phyloP scores from a whole-genome alignment of 78 protist genomes.

The Chrysochromulina parva region DNA sequence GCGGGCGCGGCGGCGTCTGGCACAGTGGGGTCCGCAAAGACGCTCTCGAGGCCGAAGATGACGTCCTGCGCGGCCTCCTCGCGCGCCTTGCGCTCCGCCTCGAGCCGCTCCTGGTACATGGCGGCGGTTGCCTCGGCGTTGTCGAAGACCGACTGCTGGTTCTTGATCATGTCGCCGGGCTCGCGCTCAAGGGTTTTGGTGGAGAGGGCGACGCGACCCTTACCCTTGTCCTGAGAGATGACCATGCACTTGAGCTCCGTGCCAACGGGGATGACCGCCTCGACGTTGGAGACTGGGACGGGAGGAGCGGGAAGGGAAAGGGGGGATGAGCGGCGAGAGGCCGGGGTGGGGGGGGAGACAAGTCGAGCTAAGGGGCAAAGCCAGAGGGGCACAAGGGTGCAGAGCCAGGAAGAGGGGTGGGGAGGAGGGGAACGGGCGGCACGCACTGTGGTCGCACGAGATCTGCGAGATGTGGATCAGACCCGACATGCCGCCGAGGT shows the following conservation, averaged over 20 bases:
- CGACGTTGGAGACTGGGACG: background rate
- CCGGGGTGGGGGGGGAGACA: too few species aligned
- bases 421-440: too few species aligned
- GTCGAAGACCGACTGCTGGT: background rate
- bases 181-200: conserved; percentile 21
- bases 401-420: too few species aligned
- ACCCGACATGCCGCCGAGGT: conserved; percentile 3
- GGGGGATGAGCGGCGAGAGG: too few species aligned
- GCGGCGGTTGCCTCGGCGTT: conserved; percentile 16
- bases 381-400: too few species aligned
- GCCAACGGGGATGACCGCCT: background rate
- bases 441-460: background rate
- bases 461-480: conserved; percentile 34
- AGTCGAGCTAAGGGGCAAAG: too few species aligned
- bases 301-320: too few species aligned
- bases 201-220: conserved; percentile 29
- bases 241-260: conserved; percentile 14
- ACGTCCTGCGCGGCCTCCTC: conserved; percentile 32
- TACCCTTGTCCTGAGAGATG: conserved; percentile 8
- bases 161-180: conserved; percentile 3
- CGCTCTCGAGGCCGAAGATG: conserved; percentile 16
- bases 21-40: background rate
- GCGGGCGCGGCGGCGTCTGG: too few species aligned
- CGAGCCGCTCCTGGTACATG: background rate
- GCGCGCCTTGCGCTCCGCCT: conserved; percentile 34